Base-by-base conservation (phyloP, 2,329 filamentous ascomycete genomes). In the Paracoccidioides lutzii region DNA sequence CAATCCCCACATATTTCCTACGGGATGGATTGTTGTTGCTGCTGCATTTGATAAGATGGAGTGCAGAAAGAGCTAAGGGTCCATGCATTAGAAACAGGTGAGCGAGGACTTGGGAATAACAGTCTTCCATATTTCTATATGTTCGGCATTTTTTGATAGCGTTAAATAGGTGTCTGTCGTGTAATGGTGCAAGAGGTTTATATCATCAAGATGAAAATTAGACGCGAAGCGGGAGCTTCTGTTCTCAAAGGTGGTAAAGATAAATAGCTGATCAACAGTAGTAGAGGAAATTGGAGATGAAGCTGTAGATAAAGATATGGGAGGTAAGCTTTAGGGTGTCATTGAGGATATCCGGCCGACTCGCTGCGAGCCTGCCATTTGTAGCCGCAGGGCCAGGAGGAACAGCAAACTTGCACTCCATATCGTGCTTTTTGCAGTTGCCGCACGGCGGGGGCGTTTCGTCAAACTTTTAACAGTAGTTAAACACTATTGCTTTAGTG, bases 171-270 rank as follows among this genome's bases (percentile, higher is more conserved):
- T 69, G 30, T 63, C 57, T 10, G 66, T 70, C 9, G 67, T 70
- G 57, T 70, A 75, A 56, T 68, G 66, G 58, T 75, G 71, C 51
- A 75, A 67, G 33, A 75, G 63, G 56, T 74, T 71, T n/a, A 75
- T 61, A 57, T 75, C 73, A n/a, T 69, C 62, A n/a, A 71, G 54
- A 50, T 66, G 59, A 41, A 64, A 44, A 46, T 62, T 58, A 9
- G 59, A 60, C 12, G 55, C 51, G 32, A 61, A 57, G 37, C 61
- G 57, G 5, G 54, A 56, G 12, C 41, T 59, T 35, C 49, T 54
- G 56, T 43, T 59, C n/a, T 46, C 52, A 41, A 57, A 55, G 15
- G 59, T 58, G 37, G 58, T 57, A 45, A 64, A 57, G 38, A 62
- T 60, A 42, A 59, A 55, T 7, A 61, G 42, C 22, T 60, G 58